Evolutionary conservation across 1,139 yeast species (phyloP).

Genomic region (Nakaseomyces uthaithaninus): DNA sequence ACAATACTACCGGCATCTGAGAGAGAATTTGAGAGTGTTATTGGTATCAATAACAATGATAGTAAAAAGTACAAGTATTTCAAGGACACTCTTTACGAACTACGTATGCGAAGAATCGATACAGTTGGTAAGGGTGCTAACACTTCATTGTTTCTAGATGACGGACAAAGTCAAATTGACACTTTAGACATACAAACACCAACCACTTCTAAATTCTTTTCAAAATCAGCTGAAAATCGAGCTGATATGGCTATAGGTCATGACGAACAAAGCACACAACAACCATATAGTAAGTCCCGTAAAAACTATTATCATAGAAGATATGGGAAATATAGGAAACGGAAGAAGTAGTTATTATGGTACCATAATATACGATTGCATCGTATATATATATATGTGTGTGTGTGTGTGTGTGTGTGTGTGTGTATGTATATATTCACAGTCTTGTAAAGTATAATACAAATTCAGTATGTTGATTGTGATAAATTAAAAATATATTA

Average conservation of each 20-base stretch:
- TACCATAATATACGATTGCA: no score
- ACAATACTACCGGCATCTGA: constrained; percentile 45
- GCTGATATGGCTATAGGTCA: not conserved
- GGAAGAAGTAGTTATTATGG: not conserved
- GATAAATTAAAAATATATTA: no score
- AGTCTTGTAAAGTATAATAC: no score
- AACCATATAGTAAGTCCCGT: not conserved
- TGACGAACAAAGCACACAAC: constrained; percentile 1
- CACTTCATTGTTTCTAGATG: constrained; percentile 2
- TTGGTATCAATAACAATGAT: constrained; percentile 38
- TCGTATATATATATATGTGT: no score
- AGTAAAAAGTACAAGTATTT: constrained; percentile 41
- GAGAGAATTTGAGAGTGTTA: constrained; percentile 41
- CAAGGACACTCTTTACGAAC: constrained; percentile 36
- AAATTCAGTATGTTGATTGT: no score
- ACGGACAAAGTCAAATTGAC: constrained; percentile 5
- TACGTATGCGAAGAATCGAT: constrained; percentile 32
- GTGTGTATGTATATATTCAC: no score
- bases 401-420: no score
- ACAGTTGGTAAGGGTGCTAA: constrained; percentile 6
- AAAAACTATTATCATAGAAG: constrained; percentile 3
- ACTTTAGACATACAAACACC: constrained; percentile 7
- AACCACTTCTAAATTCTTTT: constrained; percentile 19
- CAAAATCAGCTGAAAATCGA: constrained; percentile 10
- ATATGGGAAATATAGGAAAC: not conserved